Percentiles rank a stretch among this genome's conserved stretches.
Conservation (phyloP, 2,329 filamentous ascomycete species). For the Scleromitrula shiraiana region DNA sequence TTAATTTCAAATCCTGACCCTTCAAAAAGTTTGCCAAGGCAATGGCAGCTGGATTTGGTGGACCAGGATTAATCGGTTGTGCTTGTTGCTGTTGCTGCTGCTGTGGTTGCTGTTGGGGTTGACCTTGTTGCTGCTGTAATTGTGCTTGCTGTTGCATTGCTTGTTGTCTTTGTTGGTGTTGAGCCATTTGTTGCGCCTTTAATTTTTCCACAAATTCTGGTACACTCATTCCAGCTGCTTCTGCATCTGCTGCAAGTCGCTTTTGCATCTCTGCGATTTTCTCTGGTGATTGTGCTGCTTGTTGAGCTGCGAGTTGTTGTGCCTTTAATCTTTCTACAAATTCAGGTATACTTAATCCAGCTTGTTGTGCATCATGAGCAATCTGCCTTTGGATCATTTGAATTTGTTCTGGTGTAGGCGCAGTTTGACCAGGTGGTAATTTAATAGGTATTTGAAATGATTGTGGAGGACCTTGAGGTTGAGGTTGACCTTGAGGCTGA, state of each 20-base stretch:
- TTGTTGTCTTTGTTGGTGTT: too few species aligned
- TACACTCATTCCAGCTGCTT: conserved; percentile 75
- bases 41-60: conserved; percentile 81
- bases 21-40: conserved; percentile 85
- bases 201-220: conserved; percentile 73
- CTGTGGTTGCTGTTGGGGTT: conserved; percentile 33
- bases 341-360: conserved; percentile 75
- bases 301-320: conserved; percentile 46
- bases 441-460: neutral
- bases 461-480: neutral
- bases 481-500: too few species aligned
- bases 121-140: conserved; percentile 39
- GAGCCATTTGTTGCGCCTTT: conserved; percentile 47
- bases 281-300: conserved; percentile 52
- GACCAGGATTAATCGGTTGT: conserved; percentile 65
- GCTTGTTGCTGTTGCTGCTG: conserved; percentile 41
- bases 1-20: conserved; percentile 74
- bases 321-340: conserved; percentile 65
- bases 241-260: conserved; percentile 73
- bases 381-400: conserved; percentile 75
- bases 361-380: conserved; percentile 71
- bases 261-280: conserved; percentile 80
- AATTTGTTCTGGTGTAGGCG: conserved; percentile 88
- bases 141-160: conserved; percentile 34
- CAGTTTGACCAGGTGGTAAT: conserved; percentile 12